Evolutionary conservation across 345 rosid genomes (phyloP), one percentile per base, ranked within the genome.

Genomic region (Hibiscus mutabilis): DNA sequence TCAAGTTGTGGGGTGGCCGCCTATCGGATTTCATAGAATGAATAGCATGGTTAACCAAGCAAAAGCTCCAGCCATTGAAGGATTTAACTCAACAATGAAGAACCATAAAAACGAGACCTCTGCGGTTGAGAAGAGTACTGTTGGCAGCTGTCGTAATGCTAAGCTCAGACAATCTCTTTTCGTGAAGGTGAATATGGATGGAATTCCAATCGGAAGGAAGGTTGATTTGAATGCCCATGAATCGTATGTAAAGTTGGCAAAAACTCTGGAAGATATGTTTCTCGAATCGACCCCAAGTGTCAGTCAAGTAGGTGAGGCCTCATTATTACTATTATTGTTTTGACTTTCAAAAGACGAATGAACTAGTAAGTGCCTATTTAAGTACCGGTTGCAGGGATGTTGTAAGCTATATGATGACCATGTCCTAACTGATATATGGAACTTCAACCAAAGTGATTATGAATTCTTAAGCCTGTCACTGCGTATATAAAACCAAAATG

Each of bases 1-100:
- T 75, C 96, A 88, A 77, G 88, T 87, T 57, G 95, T 91, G 60
- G 98, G 98, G 49, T 94, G 98, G 98, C 98, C 98, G 73, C 98
- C 98, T n/a, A 76, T 94, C 68, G 82, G 95, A 80, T 76, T 87
- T 56, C 82, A 85, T 73, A 80, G 97, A 70, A 87, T 91, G 87
- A 90, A 90, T 80, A 87, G 83, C 83, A 86, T 90, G 88, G 86
- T 70, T 77, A 86, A 84, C 86, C 91, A 88, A 71, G 79, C 82
- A 27, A 93, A 88, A 80, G 69, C 86, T 24, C 16, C 74, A 52
- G 81, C 81, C 21, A 66, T 80, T 22, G 90, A 89, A 72, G 91
- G 81, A 58, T 83, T 71, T 7, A 85, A 75, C 68, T 59, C 73
- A 27, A 47, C 62, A 61, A 51, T 58, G 60, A 77, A 81, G 69